Evolutionary conservation across 2,329 filamentous ascomycete species (phyloP).

Genomic region (Sclerotinia minor): DNA sequence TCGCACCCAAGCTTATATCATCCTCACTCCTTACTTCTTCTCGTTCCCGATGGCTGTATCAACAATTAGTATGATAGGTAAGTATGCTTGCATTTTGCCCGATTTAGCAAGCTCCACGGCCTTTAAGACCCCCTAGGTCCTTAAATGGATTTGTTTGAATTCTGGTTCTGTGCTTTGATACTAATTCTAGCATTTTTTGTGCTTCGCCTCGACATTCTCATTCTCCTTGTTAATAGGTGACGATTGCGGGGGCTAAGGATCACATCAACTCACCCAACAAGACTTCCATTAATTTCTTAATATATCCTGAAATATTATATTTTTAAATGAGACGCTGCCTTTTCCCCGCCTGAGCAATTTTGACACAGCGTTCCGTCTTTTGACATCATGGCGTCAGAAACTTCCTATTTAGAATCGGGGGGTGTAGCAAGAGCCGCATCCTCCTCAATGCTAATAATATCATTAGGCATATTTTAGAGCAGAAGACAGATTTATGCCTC

Average conservation of each 20-base stretch:
- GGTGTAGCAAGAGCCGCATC: not conserved
- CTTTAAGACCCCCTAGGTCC: slow-evolving; percentile 53
- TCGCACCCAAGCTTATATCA: slow-evolving; percentile 24
- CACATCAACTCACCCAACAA: slow-evolving; percentile 38
- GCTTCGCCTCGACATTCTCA: slow-evolving; percentile 48
- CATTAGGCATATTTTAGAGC: not conserved
- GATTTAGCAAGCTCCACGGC: slow-evolving; percentile 52
- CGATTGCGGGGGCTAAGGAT: slow-evolving; percentile 15
- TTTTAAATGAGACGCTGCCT: slow-evolving; percentile 45
- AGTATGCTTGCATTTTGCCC: slow-evolving; percentile 57
- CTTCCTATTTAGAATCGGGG: not conserved
- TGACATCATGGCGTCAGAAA: slow-evolving; percentile 3
- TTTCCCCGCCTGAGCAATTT: slow-evolving; percentile 55
- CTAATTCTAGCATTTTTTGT: slow-evolving; percentile 49
- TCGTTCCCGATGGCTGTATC: slow-evolving; percentile 40
- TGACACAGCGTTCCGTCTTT: slow-evolving; percentile 51
- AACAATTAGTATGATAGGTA: slow-evolving; percentile 56
- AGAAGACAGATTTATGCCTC: slow-evolving; percentile 47
- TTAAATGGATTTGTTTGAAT: slow-evolving; percentile 54
- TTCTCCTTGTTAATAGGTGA: slow-evolving; percentile 7
- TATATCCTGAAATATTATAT: slow-evolving; percentile 58
- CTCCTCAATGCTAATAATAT: slow-evolving; percentile 11
- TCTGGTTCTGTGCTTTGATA: slow-evolving; percentile 49
- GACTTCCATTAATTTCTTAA: slow-evolving; percentile 48
- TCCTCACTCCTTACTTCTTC: slow-evolving; percentile 32